Evolutionary conservation across 208 protist species (phyloP), one percentile per base, ranked within the genome.

Genomic region (Lotmaria passim): DNA sequence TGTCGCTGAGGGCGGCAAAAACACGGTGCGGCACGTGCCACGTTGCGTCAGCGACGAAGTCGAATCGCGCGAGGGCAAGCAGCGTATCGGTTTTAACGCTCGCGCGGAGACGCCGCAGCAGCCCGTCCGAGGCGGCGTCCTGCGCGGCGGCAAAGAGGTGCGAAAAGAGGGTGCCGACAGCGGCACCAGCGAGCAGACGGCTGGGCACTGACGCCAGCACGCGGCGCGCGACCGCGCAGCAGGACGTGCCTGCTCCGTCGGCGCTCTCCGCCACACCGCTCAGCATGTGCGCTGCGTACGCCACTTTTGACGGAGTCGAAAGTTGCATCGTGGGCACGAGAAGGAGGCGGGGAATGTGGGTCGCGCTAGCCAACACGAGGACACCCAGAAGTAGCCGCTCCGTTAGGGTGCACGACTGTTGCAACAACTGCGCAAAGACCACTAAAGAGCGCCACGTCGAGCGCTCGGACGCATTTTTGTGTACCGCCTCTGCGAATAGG

Each of bases 1-100:
- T 78, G 24, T 76, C 55, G 55, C 59, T 62, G 39, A 90, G 71
- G 3, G 85, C 81, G 12, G 48, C 48, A 46, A 68, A 83, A 38
- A 85, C 70, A 64, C 68, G 66, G 15, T 72, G 65, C 17, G 81
- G 70, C 7, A 87, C 52, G 24, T 31, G 24, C 81, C 85, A 87
- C 28, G 79, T 33, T 7, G 75, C 44, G 26, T 78, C 72, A 6
- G 78, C 43, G 28, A 72, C 55, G 68, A 80, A 87, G 73, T 87
- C 85, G 44, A 66, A 70, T 11, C 75, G 82, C 23, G 76, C 60
- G 34, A 90, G 78, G 30, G 71, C 67, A 23, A 90, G 69, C 43
- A 85, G 48, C 2, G 79, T 73, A 50, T 78, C 71, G 30, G 64
- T 39, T 33, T 78, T 72, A 50, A 90, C 39, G 39, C 51, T 59